Conservation (phyloP, 768 basidiomycete species). For the Omphalotus guepiniiformis region DNA sequence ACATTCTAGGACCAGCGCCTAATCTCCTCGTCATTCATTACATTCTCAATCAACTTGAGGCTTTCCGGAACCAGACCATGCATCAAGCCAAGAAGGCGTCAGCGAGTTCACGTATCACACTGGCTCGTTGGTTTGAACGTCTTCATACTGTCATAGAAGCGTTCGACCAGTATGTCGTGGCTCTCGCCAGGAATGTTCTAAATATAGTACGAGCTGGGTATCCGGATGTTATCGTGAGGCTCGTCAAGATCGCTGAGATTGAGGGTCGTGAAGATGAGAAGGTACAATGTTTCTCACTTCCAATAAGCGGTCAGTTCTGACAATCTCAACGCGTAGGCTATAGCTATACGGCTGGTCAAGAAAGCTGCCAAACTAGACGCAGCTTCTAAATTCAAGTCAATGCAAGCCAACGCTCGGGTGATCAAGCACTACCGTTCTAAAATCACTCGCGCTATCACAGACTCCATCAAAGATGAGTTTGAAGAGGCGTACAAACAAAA, state of each 20-base stretch:
- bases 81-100: conserved; percentile 88
- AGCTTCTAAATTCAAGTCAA: conserved; percentile 88
- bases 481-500: conserved; percentile 60
- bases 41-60: conserved; percentile 88
- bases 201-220: conserved; percentile 76
- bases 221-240: conserved; percentile 82
- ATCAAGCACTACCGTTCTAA: conserved; percentile 96
- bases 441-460: conserved; percentile 72
- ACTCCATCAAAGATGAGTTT: conserved; percentile 72
- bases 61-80: conserved; percentile 92
- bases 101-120: conserved; percentile 58
- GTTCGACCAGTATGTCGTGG: conserved; percentile 83
- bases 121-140: conserved; percentile 79
- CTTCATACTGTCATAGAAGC: conserved; percentile 73
- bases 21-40: conserved; percentile 90
- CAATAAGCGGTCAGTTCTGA: neutral
- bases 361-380: conserved; percentile 91
- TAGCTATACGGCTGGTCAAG: conserved; percentile 91
- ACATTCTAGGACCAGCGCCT: conserved; percentile 82
- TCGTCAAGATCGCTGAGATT: conserved; percentile 90
- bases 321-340: conserved; percentile 55
- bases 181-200: conserved; percentile 72
- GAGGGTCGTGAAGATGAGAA: conserved; percentile 95
- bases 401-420: conserved; percentile 88
- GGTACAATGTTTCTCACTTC: conserved; percentile 35